Evolutionary conservation across 805 yeast genomes (phyloP), one percentile per base, ranked within the genome.

Genomic region (Brettanomyces naardenensis): DNA sequence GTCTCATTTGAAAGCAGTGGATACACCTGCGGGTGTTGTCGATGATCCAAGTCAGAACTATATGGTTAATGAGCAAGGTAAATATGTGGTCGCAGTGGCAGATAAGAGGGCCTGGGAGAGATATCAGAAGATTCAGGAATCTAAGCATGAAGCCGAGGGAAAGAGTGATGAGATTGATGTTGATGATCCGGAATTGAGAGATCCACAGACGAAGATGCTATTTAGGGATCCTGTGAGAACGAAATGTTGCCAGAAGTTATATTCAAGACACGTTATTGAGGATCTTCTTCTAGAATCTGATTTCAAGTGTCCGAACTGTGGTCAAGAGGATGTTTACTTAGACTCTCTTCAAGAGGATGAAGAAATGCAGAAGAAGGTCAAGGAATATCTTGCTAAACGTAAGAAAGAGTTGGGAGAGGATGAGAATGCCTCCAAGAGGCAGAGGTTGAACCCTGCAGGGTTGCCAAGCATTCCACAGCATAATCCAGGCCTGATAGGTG

Each of bases 41-140:
- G 38, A 70, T 73, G 52, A 69, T 49, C 66, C 68, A 4, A 68
- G 68, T 28, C 65, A 68, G 43, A 74, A 77, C 30, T 82, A 81
- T 41, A 76, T 92, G 82, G 77, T 92, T 48, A 88, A 88, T 23
- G 97, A 89, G 36, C 92, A 87, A 26, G 99, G 99, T 35, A 85
- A 89, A 51, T 92, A 84, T 56, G 98, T 92, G 4, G 82, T 87
- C 35, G 96, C 95, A n/a, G 78, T 89, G 43, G 97, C 97, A 0
- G 98, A 92, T 62, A 74, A 78, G 30, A 80, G 79, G 51, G 81
- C 96, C 0, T 90, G 98, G 98, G 78, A 79, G 38, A 77, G 72
- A 34, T 89, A 77, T 54, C 95, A 88, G 55, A 78, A 84, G 45
- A 80, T 78, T 67, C 78, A 49, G 54, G 67, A 61, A 50, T 53